phyloP scores from a whole-genome alignment of 345 rosid species.

The Gossypioides kirkii region DNA sequence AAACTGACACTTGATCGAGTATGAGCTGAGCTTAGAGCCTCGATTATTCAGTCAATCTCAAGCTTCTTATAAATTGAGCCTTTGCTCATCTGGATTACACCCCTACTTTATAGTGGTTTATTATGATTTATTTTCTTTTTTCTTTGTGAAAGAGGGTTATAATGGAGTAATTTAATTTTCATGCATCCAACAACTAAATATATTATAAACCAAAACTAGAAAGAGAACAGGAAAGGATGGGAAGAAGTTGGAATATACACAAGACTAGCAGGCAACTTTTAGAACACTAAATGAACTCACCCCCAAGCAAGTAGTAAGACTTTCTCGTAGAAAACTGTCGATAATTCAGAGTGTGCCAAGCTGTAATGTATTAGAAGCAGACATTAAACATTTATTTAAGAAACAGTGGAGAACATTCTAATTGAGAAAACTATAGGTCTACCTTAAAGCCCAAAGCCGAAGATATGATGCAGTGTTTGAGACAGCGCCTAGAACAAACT shows the following conservation, averaged over 20 bases:
- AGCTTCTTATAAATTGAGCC: background rate
- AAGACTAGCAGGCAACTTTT: background rate
- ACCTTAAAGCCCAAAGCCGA: constrained; percentile 99
- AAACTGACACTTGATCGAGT: background rate
- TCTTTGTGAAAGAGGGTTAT: background rate
- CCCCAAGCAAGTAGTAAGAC: constrained; percentile 96
- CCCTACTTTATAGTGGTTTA: background rate
- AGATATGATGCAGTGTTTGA: constrained; percentile 98
- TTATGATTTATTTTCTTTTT: background rate
- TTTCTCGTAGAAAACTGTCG: constrained; percentile 95
- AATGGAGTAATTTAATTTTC: background rate
- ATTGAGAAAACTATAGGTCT: constrained; percentile 6
- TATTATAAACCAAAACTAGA: background rate
- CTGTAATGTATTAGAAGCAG: constrained; percentile 35
- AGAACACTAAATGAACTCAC: constrained; percentile 40
- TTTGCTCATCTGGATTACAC: background rate
- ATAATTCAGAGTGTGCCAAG: constrained; percentile 94
- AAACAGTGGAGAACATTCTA: background rate
- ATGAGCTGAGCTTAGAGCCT: background rate
- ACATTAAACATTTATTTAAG: constrained; percentile 3
- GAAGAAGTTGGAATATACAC: background rate
- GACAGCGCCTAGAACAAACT: constrained; percentile 92
- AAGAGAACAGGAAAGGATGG: background rate
- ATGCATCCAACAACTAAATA: background rate
- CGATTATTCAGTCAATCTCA: background rate